Conservation (phyloP, 2,329 filamentous ascomycete genomes). For the Aspergillus costaricaensis region DNA sequence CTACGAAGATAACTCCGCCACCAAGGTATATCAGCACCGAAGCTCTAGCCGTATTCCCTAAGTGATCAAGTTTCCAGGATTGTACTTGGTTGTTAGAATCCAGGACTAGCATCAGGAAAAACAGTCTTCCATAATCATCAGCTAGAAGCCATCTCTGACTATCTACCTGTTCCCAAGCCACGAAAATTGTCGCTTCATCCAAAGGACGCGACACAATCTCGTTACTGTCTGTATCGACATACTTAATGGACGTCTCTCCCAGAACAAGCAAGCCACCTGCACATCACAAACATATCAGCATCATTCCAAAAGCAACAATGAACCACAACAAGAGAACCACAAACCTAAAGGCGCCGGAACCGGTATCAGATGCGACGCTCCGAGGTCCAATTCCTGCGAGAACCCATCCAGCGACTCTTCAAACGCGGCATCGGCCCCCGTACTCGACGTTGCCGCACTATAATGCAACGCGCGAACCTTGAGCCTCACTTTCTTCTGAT, state of each 20-base stretch:
- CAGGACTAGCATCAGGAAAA: constrained; percentile 77
- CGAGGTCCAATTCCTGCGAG: constrained; percentile 58
- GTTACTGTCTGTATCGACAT: constrained; percentile 76
- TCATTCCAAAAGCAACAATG: neutral
- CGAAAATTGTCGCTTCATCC: constrained; percentile 77
- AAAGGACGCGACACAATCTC: constrained; percentile 66
- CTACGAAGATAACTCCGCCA: constrained; percentile 73
- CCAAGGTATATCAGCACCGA: constrained; percentile 74
- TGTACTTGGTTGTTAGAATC: constrained; percentile 66
- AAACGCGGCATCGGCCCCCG: constrained; percentile 56
- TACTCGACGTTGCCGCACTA: constrained; percentile 45
- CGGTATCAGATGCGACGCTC: constrained; percentile 63
- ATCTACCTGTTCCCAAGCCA: constrained; percentile 87
- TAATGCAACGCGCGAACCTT: constrained; percentile 59
- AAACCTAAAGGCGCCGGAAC: constrained; percentile 58
- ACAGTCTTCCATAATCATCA: constrained; percentile 85
- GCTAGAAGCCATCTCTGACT: constrained; percentile 80
- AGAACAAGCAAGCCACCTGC: constrained; percentile 70
- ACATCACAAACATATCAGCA: constrained; percentile 43
- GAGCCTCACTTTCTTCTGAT: constrained; percentile 56
- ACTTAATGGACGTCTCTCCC: constrained; percentile 78
- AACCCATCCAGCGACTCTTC: constrained; percentile 52
- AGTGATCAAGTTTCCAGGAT: constrained; percentile 68
- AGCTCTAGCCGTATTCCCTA: constrained; percentile 73
- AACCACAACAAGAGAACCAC: constrained; percentile 14